Percentiles rank a stretch among this genome's conserved stretches.
Evolutionary conservation across 306 rosid species (phyloP).

Genomic region (Fagus sylvatica): DNA sequence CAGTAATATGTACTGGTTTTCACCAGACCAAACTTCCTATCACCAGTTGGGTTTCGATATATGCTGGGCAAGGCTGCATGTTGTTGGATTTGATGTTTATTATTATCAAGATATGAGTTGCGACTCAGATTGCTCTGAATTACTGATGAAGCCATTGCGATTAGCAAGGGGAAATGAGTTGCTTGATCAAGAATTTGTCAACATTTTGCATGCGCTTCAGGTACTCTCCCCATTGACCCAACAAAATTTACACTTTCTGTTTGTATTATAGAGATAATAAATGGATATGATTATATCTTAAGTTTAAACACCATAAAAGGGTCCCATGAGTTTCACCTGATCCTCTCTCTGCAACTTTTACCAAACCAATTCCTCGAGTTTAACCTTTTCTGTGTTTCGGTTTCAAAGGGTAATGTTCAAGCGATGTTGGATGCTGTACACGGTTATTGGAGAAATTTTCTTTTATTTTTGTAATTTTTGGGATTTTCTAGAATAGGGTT

Average conservation of each 20-base stretch:
- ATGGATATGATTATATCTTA: constrained; percentile 5
- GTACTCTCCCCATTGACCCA: constrained; percentile 31
- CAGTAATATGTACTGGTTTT: constrained; percentile 85
- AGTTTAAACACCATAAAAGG: background rate
- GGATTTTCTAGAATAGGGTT: too few relatives aligned
- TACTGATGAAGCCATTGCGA: constrained; percentile 44
- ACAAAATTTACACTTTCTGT: background rate
- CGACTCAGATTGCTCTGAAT: constrained; percentile 49
- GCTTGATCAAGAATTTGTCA: constrained; percentile 58
- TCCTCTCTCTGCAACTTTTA: background rate
- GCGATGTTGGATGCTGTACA: too few relatives aligned
- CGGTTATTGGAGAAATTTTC: too few relatives aligned
- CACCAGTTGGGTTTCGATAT: constrained; percentile 61
- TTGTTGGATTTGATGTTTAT: constrained; percentile 62
- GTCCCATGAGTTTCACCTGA: background rate
- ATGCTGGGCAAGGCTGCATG: constrained; percentile 82
- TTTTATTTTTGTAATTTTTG: too few relatives aligned
- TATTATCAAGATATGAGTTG: constrained; percentile 38
- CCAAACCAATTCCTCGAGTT: background rate
- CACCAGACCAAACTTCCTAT: constrained; percentile 49
- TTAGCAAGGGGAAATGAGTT: constrained; percentile 58
- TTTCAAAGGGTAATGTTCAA: too few relatives aligned
- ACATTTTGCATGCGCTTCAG: constrained; percentile 94
- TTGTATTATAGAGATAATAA: background rate
- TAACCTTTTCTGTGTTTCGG: too few relatives aligned